Base-by-base conservation (phyloP, 164 flowering plant genomes). In the Magnolia officinalis region DNA sequence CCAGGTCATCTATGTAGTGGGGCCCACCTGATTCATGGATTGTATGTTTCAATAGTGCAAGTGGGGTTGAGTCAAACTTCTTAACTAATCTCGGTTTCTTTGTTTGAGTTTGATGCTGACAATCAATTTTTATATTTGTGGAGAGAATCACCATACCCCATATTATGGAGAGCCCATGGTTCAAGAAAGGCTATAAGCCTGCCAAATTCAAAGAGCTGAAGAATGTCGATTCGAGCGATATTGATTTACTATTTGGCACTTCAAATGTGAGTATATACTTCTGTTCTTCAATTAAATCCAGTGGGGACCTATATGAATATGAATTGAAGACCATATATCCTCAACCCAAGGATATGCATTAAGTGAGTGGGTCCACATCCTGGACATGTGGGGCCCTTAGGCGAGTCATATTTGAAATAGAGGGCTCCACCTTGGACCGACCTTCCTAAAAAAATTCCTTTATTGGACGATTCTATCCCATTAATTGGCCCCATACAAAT, bases 101-200 rank as follows among this genome's bases (percentile, higher is more conserved):
- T 68, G 61, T 29, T 70, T 29, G 21, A 50, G 49, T 70, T 29
- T 70, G 58, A n/a, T n/a, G 49, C n/a, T 70, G 8, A 50, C n/a
- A 9, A 49, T 18, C 6, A 6, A 21, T 50, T 13, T 50, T 49
- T 70, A 49, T 2, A 9, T 2, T 73, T 52, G 4, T 67, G 45
- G 7, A 75, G 77, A 67, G 77, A 49, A 75, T 75, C 5, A 49
- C 26, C 37, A 67, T 75, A 14, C 72, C 65, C 18, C 72, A 75
- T 1, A 75, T 75, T 4, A 51, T 67, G 50, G 77, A 75, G 63
- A 67, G 59, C 63, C 18, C 63, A 2, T 75, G 77, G 77, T 75
- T 75, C 63, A 50, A 49, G 72, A 75, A 75, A n/a, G 77, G 77
- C 7, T 75, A 67, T 21, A 67, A 67, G 50, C 77, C 72, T 20